Evolutionary conservation across 2,329 filamentous ascomycete genomes (phyloP), one percentile per base, ranked within the genome.

Genomic region (Ascochyta rabiei): DNA sequence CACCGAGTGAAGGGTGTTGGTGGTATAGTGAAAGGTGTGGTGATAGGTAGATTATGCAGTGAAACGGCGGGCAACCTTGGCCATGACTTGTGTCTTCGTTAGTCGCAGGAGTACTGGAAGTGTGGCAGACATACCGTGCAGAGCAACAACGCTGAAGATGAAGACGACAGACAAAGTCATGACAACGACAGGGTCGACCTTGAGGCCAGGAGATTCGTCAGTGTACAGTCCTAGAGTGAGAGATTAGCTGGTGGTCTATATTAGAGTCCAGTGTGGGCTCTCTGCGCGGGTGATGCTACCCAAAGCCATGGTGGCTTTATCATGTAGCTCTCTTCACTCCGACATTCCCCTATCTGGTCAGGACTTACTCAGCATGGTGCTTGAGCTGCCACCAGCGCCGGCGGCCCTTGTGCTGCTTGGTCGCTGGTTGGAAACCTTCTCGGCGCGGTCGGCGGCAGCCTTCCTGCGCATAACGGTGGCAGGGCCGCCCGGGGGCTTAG

Each of bases 111-210:
- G 8, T 24, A 1, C 12, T 5, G 1, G 12, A 44, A 19, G 21
- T 3, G 10, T 15, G 9, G 10, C 31, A 21, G 6, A 33, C 91
- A 69, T 87, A 98, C 95, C 92, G 81, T 99, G 95, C 74, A 99
- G 84, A 67, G 92, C 93, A 72, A 99, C 95, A 74, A 99, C 95
- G 73, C 90, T 95, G 82, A 99, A 97, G 79, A 99, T 99, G 80
- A 99, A 99, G 60, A 96, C 95, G 70, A 99, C 86, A 72, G 91
- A 96, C 68, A 99, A 84, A 66, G 97, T 95, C 73, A 99, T 85
- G 62, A 99, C 93, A 64, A 99, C 93, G 56, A 99, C 95, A 19
- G 95, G 95, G 77, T 99, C 95, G 63, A 99, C 95, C 83, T 97
- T 96, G 71, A 99, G 83, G 60, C 95, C 95, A 55, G 95, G 95